Conservation (phyloP, 1,284 basidiomycete genomes). For the Cyathus olla region DNA sequence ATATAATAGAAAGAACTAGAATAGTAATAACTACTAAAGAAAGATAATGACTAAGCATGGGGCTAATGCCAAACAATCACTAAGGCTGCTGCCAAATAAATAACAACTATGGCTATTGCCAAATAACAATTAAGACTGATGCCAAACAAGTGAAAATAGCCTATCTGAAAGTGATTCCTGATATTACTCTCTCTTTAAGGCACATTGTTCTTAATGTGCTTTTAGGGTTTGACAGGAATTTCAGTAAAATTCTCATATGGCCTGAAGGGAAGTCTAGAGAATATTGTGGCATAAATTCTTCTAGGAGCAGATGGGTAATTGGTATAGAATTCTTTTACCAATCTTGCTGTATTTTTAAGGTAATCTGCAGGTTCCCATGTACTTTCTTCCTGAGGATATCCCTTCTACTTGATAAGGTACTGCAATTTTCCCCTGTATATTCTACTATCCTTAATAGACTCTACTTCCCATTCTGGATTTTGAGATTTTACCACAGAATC, state of each 20-base stretch:
- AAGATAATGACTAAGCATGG: no score
- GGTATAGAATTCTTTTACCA: constrained; percentile 1
- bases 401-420: constrained; percentile 25
- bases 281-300: neutral
- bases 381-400: constrained; percentile 12
- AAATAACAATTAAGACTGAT: no score
- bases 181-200: neutral
- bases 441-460: constrained; percentile 23
- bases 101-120: no score
- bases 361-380: constrained; percentile 14
- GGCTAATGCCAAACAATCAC: no score
- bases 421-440: constrained; percentile 13
- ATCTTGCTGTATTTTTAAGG: constrained; percentile 2
- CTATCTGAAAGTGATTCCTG: no score
- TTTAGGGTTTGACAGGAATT: neutral
- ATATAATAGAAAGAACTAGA: no score
- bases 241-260: neutral
- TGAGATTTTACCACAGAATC: constrained; percentile 16
- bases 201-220: neutral
- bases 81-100: no score
- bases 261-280: neutral
- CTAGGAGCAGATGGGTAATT: constrained; percentile 5
- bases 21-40: no score
- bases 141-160: no score
- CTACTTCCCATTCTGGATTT: constrained; percentile 23